Evolutionary conservation across 139 green algal species (phyloP).

Genomic region (Pedinophyceae sp.): DNA sequence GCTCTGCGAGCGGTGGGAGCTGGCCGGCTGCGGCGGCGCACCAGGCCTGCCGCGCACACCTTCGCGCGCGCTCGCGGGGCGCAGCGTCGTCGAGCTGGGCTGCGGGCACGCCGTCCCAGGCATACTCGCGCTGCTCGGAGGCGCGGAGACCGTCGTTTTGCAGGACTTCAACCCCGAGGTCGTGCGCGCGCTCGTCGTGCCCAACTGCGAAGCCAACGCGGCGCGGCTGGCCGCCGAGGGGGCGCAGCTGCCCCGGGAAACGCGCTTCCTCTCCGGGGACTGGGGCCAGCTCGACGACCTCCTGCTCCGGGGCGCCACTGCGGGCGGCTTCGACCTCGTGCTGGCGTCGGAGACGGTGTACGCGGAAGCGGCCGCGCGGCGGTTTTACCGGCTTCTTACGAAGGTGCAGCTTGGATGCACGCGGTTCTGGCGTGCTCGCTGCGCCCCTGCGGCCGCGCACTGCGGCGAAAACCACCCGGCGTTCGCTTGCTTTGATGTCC

Average conservation of each 20-base stretch:
- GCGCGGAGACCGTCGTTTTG: neutral
- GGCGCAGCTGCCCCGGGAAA: neutral
- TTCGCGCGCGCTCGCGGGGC: too few species aligned
- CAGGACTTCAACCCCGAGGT: constrained; percentile 19
- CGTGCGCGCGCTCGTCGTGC: constrained; percentile 2
- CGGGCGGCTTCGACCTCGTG: constrained; percentile 6
- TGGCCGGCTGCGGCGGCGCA: too few species aligned
- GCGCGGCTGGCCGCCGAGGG: neutral
- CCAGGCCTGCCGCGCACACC: too few species aligned
- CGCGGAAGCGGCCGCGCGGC: neutral
- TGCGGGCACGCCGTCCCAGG: constrained; percentile 14
- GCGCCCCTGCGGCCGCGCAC: too few species aligned
- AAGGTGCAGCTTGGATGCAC: too few species aligned
- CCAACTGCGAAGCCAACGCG: constrained; percentile 8
- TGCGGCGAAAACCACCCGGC: too few species aligned
- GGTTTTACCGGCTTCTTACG: neutral
- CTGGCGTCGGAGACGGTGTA: constrained; percentile 15
- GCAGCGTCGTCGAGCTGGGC: constrained; percentile 15
- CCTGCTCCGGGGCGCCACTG: neutral
- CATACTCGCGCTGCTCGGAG: neutral
- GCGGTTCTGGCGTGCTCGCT: too few species aligned
- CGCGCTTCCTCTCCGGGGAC: constrained; percentile 10
- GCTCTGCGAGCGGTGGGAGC: too few species aligned
- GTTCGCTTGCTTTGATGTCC: constrained; percentile 25
- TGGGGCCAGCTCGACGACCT: constrained; percentile 4